Evolutionary conservation across 1,284 basidiomycete genomes (phyloP).

Genomic region (Termitomyces sp.): DNA sequence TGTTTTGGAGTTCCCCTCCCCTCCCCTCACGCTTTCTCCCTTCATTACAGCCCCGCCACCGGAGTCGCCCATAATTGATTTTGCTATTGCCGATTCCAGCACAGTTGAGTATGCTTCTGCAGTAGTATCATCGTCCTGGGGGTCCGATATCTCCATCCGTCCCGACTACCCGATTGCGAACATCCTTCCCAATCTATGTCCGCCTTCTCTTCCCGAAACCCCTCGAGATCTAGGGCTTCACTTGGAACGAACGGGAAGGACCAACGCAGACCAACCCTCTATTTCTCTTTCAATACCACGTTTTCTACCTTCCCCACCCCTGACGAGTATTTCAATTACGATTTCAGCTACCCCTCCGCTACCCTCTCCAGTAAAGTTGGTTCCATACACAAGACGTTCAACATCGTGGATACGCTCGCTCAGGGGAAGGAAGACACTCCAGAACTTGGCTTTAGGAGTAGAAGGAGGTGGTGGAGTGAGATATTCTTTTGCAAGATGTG

Average conservation of each 20-base stretch:
- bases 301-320: slow-evolving; percentile 41
- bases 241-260: neutral
- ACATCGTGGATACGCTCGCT: slow-evolving; percentile 56
- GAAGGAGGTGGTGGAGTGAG: slow-evolving; percentile 63
- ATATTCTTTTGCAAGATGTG: slow-evolving; percentile 61
- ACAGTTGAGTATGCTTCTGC: slow-evolving; percentile 31
- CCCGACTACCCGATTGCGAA: slow-evolving; percentile 12
- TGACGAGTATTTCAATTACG: slow-evolving; percentile 59
- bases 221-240: neutral
- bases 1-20: slow-evolving; percentile 10
- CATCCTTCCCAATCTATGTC: neutral
- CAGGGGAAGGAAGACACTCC: slow-evolving; percentile 65
- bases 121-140: slow-evolving; percentile 30
- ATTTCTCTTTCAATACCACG: slow-evolving; percentile 55
- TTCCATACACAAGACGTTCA: slow-evolving; percentile 57
- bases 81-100: slow-evolving; percentile 18
- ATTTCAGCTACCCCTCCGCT: slow-evolving; percentile 41
- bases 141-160: slow-evolving; percentile 17
- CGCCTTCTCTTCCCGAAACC: neutral
- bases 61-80: slow-evolving; percentile 12
- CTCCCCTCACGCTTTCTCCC: slow-evolving; percentile 14
- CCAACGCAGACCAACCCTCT: slow-evolving; percentile 53
- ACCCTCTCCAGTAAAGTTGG: slow-evolving; percentile 41
- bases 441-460: slow-evolving; percentile 63
- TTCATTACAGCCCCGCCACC: slow-evolving; percentile 17